Evolutionary conservation across 106 monocot genomes (phyloP).

Genomic region (Dendrobium officinale): DNA sequence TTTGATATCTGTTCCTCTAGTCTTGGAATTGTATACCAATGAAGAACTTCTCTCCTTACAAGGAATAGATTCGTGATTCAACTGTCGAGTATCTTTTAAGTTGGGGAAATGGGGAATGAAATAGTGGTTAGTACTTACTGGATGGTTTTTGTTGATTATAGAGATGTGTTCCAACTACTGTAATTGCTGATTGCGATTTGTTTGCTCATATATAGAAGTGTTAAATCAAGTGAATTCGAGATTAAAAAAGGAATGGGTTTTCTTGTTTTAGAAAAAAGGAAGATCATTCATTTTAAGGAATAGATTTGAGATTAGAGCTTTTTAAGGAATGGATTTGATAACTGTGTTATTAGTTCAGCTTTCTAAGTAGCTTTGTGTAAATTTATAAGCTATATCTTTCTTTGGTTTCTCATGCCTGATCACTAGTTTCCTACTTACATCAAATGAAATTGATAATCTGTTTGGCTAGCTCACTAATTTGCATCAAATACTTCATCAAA

Average conservation of each 20-base stretch:
- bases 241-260: neutral
- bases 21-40: neutral
- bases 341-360: neutral
- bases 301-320: neutral
- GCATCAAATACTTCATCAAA: too few relatives aligned
- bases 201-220: neutral
- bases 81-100: too few relatives aligned
- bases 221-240: neutral
- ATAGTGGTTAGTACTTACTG: neutral
- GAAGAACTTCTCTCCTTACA: neutral
- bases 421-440: too few relatives aligned
- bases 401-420: too few relatives aligned
- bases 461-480: too few relatives aligned
- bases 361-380: too few relatives aligned
- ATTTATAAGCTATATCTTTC: too few relatives aligned
- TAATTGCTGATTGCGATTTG: neutral
- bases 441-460: too few relatives aligned
- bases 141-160: neutral
- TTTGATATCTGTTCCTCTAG: neutral
- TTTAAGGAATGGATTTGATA: neutral
- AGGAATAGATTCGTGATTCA: neutral
- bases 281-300: neutral
- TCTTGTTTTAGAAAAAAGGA: neutral
- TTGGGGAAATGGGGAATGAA: neutral
- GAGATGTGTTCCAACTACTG: neutral